Evolutionary conservation across 768 basidiomycete species (phyloP).

Genomic region (Agaricus sinodeliciosus): DNA sequence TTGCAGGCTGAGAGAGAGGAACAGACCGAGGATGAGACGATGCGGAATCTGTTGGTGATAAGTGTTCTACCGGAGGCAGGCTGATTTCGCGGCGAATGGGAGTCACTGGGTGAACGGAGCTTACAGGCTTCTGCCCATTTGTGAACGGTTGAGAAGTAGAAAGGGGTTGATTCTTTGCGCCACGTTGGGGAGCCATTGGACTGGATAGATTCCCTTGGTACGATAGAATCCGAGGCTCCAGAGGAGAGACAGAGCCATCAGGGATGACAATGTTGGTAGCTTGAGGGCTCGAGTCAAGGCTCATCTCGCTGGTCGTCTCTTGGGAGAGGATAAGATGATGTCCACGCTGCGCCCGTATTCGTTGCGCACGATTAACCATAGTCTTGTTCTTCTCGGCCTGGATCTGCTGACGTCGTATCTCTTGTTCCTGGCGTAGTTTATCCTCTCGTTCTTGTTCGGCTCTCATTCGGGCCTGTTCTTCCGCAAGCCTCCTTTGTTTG

Average conservation of each 20-base stretch:
- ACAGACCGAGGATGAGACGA: background rate
- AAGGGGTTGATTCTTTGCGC: background rate
- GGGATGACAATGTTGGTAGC: background rate
- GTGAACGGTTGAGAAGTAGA: background rate
- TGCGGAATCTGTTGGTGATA: background rate
- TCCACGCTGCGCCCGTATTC: slow-evolving; percentile 2
- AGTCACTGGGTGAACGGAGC: background rate
- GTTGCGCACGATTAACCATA: slow-evolving; percentile 2
- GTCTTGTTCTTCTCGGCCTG: background rate
- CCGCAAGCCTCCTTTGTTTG: background rate
- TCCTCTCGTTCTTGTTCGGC: background rate
- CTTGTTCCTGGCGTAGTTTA: slow-evolving; percentile 4
- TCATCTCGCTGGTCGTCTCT: slow-evolving; percentile 1
- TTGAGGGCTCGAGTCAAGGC: background rate
- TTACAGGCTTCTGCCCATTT: background rate
- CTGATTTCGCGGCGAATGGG: background rate
- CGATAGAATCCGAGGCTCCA: background rate
- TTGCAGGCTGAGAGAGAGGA: background rate
- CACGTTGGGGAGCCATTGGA: no score
- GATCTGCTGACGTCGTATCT: slow-evolving; percentile 2
- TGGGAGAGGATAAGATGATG: background rate
- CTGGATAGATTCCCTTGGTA: background rate
- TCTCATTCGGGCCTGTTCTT: slow-evolving; percentile 4
- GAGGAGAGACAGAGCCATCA: background rate
- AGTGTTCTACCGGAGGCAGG: slow-evolving; percentile 4